Evolutionary conservation across 2,329 filamentous ascomycete genomes (phyloP), one percentile per base, ranked within the genome.

Genomic region (Phoma sp.): DNA sequence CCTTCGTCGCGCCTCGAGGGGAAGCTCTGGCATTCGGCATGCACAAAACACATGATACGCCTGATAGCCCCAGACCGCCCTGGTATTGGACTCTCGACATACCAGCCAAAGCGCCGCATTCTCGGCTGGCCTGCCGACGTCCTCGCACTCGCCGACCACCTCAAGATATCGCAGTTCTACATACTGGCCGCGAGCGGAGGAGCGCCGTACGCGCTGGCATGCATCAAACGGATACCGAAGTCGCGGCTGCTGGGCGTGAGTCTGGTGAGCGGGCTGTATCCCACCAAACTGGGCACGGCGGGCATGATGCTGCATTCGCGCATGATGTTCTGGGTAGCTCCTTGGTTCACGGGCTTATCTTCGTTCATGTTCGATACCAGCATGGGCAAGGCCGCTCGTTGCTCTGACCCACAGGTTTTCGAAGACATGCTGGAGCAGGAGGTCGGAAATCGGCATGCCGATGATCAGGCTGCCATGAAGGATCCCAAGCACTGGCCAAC

Each of bases 161-260:
- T 82, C 8, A 66, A 73, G 4, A 55, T 82, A 13, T 50, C 67
- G 4, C 58, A 68, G 4, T 83, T 79, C 62, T 71, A 73, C 13
- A 67, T 82, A 22, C 56, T 82, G 5, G 79, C 79, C 2, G 65
- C 74, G 4, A 80, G 77, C 0, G 80, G 79, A 7, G 80, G 81
- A 18, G 77, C 78, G 2, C 78, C 80, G 0, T 82, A 79, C 59
- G 74, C 75, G 2, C 62, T 82, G 9, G 80, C 79, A 22, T 83
- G 79, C 58, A 73, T 79, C 10, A 68, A 73, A 37, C 54, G 58
- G 4, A 60, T 82, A 13, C 71, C 77, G 7, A 61, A 52, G 24
- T 59, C 62, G 13, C 59, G 69, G 4, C 45, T 72, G 4, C 41
- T 65, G 9, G 67, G 64, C 11, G 69, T 51, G 7, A 62, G 60